These are phyloP conservation scores for Beauveria caledonica DNA, from an alignment of 2,329 filamentous ascomycete genomes.

Conservation along the genomic window DNA sequence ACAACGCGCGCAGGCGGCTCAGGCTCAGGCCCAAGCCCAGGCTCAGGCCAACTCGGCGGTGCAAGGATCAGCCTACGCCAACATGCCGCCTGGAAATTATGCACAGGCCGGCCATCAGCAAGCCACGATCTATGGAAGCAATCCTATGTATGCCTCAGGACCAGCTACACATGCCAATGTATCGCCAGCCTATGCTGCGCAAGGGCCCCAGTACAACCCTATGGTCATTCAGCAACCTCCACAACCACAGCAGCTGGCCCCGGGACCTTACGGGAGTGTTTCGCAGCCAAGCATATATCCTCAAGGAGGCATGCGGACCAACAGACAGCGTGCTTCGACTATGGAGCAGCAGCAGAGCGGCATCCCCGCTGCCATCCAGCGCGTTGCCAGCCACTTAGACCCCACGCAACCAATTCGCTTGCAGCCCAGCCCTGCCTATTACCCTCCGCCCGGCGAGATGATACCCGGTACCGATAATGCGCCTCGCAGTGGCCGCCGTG, in stretches of 20 bases:
- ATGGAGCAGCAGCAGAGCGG: constrained; percentile 94
- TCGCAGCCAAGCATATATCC: constrained; percentile 49
- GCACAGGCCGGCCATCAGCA: constrained; percentile 36
- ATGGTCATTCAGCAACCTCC: constrained; percentile 60
- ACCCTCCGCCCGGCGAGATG: constrained; percentile 83
- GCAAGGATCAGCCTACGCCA: constrained; percentile 53
- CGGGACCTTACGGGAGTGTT: constrained; percentile 52
- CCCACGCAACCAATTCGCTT: constrained; percentile 88
- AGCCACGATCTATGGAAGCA: constrained; percentile 71
- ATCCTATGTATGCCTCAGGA: constrained; percentile 66
- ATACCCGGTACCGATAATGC: constrained; percentile 57
- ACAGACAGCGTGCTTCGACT: constrained; percentile 83
- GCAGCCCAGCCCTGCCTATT: constrained; percentile 94
- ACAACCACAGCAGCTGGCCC: constrained; percentile 52
- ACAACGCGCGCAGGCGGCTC: constrained; percentile 69
- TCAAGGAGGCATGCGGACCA: constrained; percentile 61
- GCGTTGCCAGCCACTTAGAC: constrained; percentile 92
- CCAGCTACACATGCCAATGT: constrained; percentile 33
- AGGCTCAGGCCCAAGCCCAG: constrained; percentile 51
- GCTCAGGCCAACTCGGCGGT: constrained; percentile 61
- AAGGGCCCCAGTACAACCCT: constrained; percentile 61
- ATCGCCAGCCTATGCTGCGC: constrained; percentile 70
- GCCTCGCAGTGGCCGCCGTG: constrained; percentile 56
- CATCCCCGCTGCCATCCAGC: constrained; percentile 85
- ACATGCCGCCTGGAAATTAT: constrained; percentile 41